phyloP scores from a whole-genome alignment of 305 asterid species.

The Ajuga reptans region DNA sequence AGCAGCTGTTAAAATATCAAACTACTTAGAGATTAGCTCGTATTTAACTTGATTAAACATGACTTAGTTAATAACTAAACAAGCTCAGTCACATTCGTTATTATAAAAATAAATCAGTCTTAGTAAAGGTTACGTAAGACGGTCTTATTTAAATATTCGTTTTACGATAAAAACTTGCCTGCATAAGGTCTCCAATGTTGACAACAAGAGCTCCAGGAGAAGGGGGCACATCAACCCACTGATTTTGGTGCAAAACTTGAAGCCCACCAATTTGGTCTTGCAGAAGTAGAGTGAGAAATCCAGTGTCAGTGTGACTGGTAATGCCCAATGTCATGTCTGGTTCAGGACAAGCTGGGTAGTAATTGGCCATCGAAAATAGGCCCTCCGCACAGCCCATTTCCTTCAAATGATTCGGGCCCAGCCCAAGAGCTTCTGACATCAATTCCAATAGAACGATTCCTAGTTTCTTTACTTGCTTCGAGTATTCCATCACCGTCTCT shows the following conservation, averaged over 20 bases:
- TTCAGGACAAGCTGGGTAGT: slow-evolving; percentile 31
- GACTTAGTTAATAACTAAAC: too few relatives aligned
- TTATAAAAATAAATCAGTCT: too few relatives aligned
- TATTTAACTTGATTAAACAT: too few relatives aligned
- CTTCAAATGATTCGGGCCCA: neutral
- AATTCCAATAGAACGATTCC: slow-evolving; percentile 15
- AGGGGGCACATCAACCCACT: slow-evolving; percentile 26
- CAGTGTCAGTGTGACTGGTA: slow-evolving; percentile 19
- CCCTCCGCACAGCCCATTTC: slow-evolving; percentile 20
- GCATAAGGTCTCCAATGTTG: slow-evolving; percentile 19
- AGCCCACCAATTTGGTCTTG: slow-evolving; percentile 23
- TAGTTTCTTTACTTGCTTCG: slow-evolving; percentile 17
- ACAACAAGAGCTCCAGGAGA: slow-evolving; percentile 13
- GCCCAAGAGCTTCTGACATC: slow-evolving; percentile 18
- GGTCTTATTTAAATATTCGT: too few relatives aligned
- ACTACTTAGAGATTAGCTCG: too few relatives aligned
- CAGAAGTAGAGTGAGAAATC: slow-evolving; percentile 21
- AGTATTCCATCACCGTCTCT: slow-evolving; percentile 19
- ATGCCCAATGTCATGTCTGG: slow-evolving; percentile 27
- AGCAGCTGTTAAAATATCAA: too few relatives aligned
- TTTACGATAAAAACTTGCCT: slow-evolving; percentile 19
- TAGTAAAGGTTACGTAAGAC: too few relatives aligned
- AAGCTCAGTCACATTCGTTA: too few relatives aligned
- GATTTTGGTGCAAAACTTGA: slow-evolving; percentile 17
- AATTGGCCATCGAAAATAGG: neutral